Percentiles rank a stretch among this genome's conserved stretches.
Conservation (phyloP, 768 basidiomycete species). For the Hydnum rufescens region DNA sequence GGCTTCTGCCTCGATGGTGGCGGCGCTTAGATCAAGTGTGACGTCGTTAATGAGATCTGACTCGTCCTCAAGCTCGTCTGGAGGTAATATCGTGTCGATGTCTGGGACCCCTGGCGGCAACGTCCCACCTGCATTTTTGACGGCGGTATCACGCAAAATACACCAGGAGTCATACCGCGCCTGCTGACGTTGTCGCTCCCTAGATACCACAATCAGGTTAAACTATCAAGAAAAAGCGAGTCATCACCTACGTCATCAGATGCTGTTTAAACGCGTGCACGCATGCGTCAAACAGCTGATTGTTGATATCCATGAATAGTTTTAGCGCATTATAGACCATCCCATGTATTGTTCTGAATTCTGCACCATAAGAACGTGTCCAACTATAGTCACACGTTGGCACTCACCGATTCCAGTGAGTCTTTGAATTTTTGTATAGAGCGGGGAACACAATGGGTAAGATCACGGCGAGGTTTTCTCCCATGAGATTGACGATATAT, state of each 20-base stretch:
- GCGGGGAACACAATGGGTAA: slow-evolving; percentile 96
- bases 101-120: slow-evolving; percentile 29
- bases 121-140: slow-evolving; percentile 41
- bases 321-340: slow-evolving; percentile 99
- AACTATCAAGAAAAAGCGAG: background rate
- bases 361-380: background rate
- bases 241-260: slow-evolving; percentile 50
- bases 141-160: slow-evolving; percentile 55
- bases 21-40: slow-evolving; percentile 73
- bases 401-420: slow-evolving; percentile 93
- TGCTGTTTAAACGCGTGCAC: slow-evolving; percentile 86
- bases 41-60: slow-evolving; percentile 42
- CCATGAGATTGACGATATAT: slow-evolving; percentile 98
- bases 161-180: slow-evolving; percentile 81
- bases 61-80: slow-evolving; percentile 64
- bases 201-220: slow-evolving; percentile 18
- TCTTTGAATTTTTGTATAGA: slow-evolving; percentile 84
- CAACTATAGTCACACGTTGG: background rate
- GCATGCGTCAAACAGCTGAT: slow-evolving; percentile 83
- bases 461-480: slow-evolving; percentile 74
- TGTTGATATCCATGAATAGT: slow-evolving; percentile 97
- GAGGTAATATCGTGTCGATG: slow-evolving; percentile 28
- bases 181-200: slow-evolving; percentile 75
- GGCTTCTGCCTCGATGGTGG: slow-evolving; percentile 51
- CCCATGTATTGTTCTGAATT: slow-evolving; percentile 78